phyloP scores from a whole-genome alignment of 176 grass and related monocot species.

The Elymus sibiricus region DNA sequence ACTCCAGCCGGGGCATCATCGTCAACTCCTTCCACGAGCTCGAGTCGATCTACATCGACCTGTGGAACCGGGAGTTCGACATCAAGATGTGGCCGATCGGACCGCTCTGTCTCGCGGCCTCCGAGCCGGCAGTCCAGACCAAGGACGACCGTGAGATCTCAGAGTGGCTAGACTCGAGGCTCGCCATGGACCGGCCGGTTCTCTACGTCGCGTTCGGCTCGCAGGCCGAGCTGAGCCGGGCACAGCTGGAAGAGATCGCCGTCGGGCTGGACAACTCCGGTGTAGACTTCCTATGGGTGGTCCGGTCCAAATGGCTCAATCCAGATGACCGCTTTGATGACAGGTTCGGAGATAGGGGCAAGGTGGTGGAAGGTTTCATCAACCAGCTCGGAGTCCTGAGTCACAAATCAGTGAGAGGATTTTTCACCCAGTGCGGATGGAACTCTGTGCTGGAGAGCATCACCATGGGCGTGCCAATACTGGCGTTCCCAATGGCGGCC shows the following conservation, averaged over 20 bases:
- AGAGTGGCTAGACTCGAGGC: slow-evolving; percentile 37
- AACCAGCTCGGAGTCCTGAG: slow-evolving; percentile 26
- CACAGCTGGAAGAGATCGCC: slow-evolving; percentile 36
- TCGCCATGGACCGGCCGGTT: slow-evolving; percentile 33
- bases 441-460: slow-evolving; percentile 56
- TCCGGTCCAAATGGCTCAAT: background rate
- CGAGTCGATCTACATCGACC: slow-evolving; percentile 36
- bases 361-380: slow-evolving; percentile 26
- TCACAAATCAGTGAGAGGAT: slow-evolving; percentile 21
- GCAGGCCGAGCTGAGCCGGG: slow-evolving; percentile 31
- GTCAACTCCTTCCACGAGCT: slow-evolving; percentile 52
- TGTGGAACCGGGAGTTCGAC: background rate
- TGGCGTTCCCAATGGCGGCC: slow-evolving; percentile 39
- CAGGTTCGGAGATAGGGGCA: slow-evolving; percentile 23
- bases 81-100: slow-evolving; percentile 28
- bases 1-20: slow-evolving; percentile 5
- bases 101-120: slow-evolving; percentile 30
- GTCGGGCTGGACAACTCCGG: slow-evolving; percentile 32
- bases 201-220: slow-evolving; percentile 56
- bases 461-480: slow-evolving; percentile 23
- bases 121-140: background rate
- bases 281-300: slow-evolving; percentile 45
- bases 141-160: background rate
- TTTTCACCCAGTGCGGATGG: slow-evolving; percentile 60
- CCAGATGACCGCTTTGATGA: background rate